A percentile compares a stretch with the other conserved stretches of the same genome.
These are phyloP conservation scores for Prototheca wickerhamii DNA, from an alignment of 163 green algal species.

Conservation along the genomic window DNA sequence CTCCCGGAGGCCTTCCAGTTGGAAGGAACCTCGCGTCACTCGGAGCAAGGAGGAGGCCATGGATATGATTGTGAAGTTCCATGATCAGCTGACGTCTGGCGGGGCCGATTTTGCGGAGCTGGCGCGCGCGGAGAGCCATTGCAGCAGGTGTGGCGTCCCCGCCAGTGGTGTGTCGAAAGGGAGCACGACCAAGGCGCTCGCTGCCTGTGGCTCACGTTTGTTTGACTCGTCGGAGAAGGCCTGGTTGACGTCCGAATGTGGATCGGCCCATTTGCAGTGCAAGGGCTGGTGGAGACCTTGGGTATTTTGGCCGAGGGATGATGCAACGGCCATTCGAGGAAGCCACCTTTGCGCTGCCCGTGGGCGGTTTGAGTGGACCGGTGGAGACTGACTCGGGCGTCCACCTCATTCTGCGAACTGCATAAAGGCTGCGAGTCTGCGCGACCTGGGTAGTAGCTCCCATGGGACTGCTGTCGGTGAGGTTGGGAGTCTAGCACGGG, in stretches of 20 bases:
- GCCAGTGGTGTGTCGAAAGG: not conserved
- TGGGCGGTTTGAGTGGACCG: constrained; percentile 62
- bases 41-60: constrained; percentile 68
- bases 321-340: constrained; percentile 88
- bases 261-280: constrained; percentile 13
- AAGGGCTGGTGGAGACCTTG: constrained; percentile 68
- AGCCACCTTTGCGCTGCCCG: constrained; percentile 41
- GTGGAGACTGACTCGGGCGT: constrained; percentile 71
- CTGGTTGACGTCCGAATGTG: not conserved
- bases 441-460: too few species aligned
- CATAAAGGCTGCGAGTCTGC: constrained; percentile 29
- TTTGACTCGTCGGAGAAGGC: too few species aligned
- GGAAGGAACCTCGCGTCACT: constrained; percentile 72
- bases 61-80: constrained; percentile 56
- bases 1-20: constrained; percentile 52
- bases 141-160: constrained; percentile 43
- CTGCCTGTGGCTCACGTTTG: too few species aligned
- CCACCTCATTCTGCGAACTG: constrained; percentile 78
- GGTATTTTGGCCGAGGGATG: constrained; percentile 64
- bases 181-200: not conserved
- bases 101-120: constrained; percentile 41
- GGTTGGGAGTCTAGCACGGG: too few species aligned
- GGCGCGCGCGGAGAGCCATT: constrained; percentile 69
- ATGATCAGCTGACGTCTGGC: constrained; percentile 37
- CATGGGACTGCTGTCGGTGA: too few species aligned